phyloP scores from a whole-genome alignment of 2,329 filamentous ascomycete genomes.

The Xylaria sp. region DNA sequence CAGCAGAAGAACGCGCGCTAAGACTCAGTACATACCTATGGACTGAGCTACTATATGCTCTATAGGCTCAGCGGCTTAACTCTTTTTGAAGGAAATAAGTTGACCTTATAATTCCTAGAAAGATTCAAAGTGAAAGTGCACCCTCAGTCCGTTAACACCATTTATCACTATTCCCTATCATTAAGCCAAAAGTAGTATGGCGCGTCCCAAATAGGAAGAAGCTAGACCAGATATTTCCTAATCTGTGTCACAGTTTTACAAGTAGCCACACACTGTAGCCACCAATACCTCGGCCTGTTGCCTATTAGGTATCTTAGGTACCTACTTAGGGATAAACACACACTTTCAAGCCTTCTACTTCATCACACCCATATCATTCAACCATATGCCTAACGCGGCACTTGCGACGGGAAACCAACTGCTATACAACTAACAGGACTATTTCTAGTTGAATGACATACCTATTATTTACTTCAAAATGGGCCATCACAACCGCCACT shows the following conservation, averaged over 20 bases:
- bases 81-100: no score
- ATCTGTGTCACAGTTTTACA: neutral
- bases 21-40: no score
- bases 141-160: no score
- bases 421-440: neutral
- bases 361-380: neutral
- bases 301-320: no score
- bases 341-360: neutral
- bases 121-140: no score
- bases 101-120: no score
- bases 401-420: neutral
- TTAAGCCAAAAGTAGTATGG: neutral
- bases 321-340: neutral
- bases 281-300: neutral
- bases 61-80: no score
- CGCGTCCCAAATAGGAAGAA: neutral
- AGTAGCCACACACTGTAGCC: neutral
- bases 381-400: neutral
- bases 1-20: no score
- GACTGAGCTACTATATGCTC: no score
- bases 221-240: neutral
- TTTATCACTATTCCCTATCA: no score
- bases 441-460: neutral
- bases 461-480: constrained; percentile 36
- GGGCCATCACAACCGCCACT: constrained; percentile 54